Evolutionary conservation across 805 yeast species (phyloP), one percentile per base, ranked within the genome.

Genomic region (Kuraishia cidri): DNA sequence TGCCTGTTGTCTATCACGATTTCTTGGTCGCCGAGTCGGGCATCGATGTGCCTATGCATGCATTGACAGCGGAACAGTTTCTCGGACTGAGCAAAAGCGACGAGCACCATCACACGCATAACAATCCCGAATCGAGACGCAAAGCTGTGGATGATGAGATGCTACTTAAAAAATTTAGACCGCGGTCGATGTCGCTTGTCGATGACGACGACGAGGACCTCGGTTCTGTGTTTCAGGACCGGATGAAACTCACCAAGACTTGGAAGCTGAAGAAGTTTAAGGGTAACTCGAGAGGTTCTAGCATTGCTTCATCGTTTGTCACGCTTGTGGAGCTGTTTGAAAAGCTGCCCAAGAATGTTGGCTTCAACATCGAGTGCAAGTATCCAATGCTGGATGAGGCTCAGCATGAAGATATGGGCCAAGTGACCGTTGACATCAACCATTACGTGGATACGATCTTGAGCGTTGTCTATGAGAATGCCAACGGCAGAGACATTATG

Each of bases 321-420:
- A 87, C 97, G 0, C 65, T 90, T 42, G 79, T 73, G 45, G 95
- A 88, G 43, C 68, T 88, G 30, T 86, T 90, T 60, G 69, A 70
- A 47, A 83, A 83, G 42, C 59, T 90, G 17, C 97, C 97, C 1
- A 64, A 67, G 36, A 72, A 69, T 37, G 94, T 88, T 11, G 97
- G 97, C 0, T 88, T 92, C 61, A 90, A 90, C 50, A 85, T 90
- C 39, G 97, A 90, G 55, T 78, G 92, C 57, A 87, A 90, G 52
- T 90, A 87, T 51, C 97, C 97, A 2, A 83, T 90, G 92, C 66
- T 86, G 32, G 94, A 86, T 52, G 97, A 90, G 58, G 88, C 94
- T 0, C 82, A 87, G 52, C 67, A 66, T 2, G 97, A 90, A 50
- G 86, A 80, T 38, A 80, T 88, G 75, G 95, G 94, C 12, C 81